Conservation (phyloP, 495 filamentous ascomycete genomes). For the Halenospora varia region DNA sequence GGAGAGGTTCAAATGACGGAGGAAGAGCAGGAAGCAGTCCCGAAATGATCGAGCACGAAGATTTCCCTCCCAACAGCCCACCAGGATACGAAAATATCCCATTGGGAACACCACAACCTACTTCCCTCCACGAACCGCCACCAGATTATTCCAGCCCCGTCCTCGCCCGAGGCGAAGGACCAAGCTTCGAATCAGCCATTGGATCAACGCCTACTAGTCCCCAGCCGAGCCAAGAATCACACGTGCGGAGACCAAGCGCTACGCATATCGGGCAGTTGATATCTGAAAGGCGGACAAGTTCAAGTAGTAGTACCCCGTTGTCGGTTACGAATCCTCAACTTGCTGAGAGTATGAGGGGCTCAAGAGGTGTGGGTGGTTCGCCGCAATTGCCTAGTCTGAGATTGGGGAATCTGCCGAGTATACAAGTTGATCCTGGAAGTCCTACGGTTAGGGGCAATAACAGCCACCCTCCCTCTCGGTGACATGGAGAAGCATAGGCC, state of each 20-base stretch:
- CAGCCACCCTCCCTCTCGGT: too few relatives aligned
- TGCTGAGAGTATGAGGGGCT: slow-evolving; percentile 18
- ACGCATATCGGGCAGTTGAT: slow-evolving; percentile 15
- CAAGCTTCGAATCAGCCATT: slow-evolving; percentile 7
- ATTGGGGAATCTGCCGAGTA: slow-evolving; percentile 40
- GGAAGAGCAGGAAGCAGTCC: slow-evolving; percentile 25
- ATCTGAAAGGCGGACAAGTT: slow-evolving; percentile 10
- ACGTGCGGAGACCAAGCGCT: slow-evolving; percentile 8
- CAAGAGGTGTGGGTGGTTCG: slow-evolving; percentile 31
- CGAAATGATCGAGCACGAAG: slow-evolving; percentile 29
- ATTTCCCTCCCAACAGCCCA: slow-evolving; percentile 41
- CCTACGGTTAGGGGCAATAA: slow-evolving; percentile 5
- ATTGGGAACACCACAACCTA: slow-evolving; percentile 32
- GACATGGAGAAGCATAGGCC: too few relatives aligned
- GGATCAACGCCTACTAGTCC: background rate
- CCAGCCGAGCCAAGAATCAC: background rate
- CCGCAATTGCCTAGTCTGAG: slow-evolving; percentile 41
- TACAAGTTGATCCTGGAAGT: slow-evolving; percentile 46
- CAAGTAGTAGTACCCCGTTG: slow-evolving; percentile 4
- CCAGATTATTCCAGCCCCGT: slow-evolving; percentile 43
- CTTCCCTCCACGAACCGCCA: slow-evolving; percentile 36
- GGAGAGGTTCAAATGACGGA: background rate
- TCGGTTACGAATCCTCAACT: slow-evolving; percentile 1
- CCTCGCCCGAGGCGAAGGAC: slow-evolving; percentile 21
- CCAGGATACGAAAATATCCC: slow-evolving; percentile 54